Evolutionary conservation across 345 rosid species (phyloP).

Genomic region (Hypericum perforatum): DNA sequence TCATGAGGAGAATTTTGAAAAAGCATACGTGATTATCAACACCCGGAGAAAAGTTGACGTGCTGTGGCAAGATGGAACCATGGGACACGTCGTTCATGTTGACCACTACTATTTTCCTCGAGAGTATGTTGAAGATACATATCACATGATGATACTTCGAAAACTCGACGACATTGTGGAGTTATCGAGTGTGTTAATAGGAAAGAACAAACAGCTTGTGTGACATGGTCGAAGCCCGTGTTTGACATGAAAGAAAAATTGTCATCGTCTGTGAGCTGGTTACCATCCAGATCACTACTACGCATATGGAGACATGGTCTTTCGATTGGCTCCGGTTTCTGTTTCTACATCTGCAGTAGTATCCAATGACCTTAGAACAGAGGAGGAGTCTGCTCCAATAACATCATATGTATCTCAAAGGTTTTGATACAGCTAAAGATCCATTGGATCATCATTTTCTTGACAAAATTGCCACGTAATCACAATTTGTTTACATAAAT

Average conservation of each 20-base stretch:
- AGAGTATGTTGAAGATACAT: constrained; percentile 91
- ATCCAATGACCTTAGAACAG: too few species aligned
- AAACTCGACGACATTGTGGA: constrained; percentile 59
- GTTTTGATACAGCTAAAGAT: constrained; percentile 64
- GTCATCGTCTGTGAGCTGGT: constrained; percentile 91
- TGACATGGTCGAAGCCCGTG: constrained; percentile 81
- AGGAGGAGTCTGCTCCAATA: constrained; percentile 26
- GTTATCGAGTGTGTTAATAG: constrained; percentile 81
- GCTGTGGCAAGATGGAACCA: constrained; percentile 83
- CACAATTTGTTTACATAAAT: neutral
- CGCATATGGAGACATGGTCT: constrained; percentile 87
- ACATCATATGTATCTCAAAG: constrained; percentile 28
- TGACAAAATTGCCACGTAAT: constrained; percentile 57
- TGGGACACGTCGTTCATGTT: constrained; percentile 59
- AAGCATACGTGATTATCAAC: constrained; percentile 61
- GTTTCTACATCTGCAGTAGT: constrained; percentile 30
- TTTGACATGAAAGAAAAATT: constrained; percentile 78
- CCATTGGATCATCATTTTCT: constrained; percentile 81
- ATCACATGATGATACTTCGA: constrained; percentile 56
- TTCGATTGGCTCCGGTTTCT: constrained; percentile 60
- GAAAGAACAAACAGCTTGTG: constrained; percentile 81
- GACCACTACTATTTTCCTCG: constrained; percentile 92
- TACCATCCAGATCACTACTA: constrained; percentile 94
- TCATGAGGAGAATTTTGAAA: constrained; percentile 70
- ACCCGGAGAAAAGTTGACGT: constrained; percentile 67